A percentile compares a stretch with the other conserved stretches of the same genome.
phyloP scores from a whole-genome alignment of 805 yeast species.

The Wickerhamomyces sydowiorum region DNA sequence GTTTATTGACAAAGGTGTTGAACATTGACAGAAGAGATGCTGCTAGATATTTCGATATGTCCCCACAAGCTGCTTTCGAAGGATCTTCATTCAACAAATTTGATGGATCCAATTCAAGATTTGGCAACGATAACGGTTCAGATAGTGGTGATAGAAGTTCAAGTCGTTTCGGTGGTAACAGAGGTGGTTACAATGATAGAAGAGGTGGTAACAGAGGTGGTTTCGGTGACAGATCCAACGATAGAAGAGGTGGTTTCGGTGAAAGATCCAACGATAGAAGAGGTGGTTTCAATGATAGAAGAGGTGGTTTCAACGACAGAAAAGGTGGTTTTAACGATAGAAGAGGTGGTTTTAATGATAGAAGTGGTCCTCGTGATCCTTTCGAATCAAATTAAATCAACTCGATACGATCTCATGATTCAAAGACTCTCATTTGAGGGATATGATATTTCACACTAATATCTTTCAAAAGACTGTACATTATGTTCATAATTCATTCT shows the following conservation, averaged over 20 bases:
- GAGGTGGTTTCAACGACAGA: neutral
- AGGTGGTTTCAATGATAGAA: conserved; percentile 2
- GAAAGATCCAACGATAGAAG: conserved; percentile 2
- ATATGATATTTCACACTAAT: too few species aligned
- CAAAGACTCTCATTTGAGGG: too few species aligned
- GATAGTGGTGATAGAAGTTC: conserved; percentile 10
- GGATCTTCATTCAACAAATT: too few species aligned
- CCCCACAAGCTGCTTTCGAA: conserved; percentile 1
- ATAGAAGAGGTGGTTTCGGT: conserved; percentile 1
- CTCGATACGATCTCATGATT: too few species aligned
- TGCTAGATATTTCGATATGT: conserved; percentile 14
- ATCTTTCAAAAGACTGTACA: too few species aligned
- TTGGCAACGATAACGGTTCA: conserved; percentile 6
- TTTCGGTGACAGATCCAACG: too few species aligned
- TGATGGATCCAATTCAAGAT: conserved; percentile 4
- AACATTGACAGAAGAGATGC: conserved; percentile 17
- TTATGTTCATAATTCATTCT: too few species aligned
- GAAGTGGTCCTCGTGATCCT: too few species aligned
- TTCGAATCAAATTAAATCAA: neutral
- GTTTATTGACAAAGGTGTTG: conserved; percentile 17
- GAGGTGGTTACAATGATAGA: conserved; percentile 1
- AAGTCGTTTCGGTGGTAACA: conserved; percentile 5
- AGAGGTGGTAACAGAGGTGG: neutral
- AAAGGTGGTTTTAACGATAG: too few species aligned
- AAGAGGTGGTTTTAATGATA: neutral